A percentile compares a stretch with the other conserved stretches of the same genome.
phyloP scores from a whole-genome alignment of 108 stramenopile species.

The Nitzschia sp. region DNA sequence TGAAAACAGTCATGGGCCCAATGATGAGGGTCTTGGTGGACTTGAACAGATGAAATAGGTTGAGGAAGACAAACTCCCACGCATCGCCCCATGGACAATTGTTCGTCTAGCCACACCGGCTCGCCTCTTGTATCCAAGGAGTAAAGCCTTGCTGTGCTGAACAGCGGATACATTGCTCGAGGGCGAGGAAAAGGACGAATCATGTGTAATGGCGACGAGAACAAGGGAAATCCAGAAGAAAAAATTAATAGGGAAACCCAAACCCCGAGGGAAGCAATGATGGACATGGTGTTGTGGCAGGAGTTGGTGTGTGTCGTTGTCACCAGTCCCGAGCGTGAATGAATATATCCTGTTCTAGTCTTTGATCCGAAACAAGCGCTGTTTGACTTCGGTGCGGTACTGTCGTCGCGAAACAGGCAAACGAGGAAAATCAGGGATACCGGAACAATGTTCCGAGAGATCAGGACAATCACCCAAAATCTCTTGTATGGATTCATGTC shows the following conservation, averaged over 20 bases:
- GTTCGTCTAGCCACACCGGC: conserved; percentile 26
- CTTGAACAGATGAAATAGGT: background rate
- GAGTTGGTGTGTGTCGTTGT: too few species aligned
- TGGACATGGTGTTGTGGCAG: too few species aligned
- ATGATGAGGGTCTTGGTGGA: conserved; percentile 20
- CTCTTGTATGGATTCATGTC: conserved; percentile 24
- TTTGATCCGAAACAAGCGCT: conserved; percentile 24
- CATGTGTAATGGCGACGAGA: too few species aligned
- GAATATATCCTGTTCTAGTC: too few species aligned
- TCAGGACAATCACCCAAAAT: conserved; percentile 19
- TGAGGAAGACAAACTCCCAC: conserved; percentile 36
- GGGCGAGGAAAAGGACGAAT: too few species aligned
- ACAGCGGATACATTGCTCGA: too few species aligned
- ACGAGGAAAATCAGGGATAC: conserved; percentile 27
- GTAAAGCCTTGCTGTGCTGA: too few species aligned
- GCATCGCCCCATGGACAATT: conserved; percentile 53
- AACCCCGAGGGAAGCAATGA: too few species aligned
- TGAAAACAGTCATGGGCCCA: conserved; percentile 52
- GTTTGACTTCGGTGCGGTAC: conserved; percentile 27
- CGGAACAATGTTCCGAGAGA: conserved; percentile 3
- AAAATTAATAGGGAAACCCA: too few species aligned
- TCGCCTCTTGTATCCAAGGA: background rate
- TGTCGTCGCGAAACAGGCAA: conserved; percentile 16
- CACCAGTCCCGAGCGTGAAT: too few species aligned
- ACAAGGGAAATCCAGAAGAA: too few species aligned